Evolutionary conservation across 371 early-diverging fungal species (phyloP), one percentile per base, ranked within the genome.

Genomic region (Mucor piriformis): DNA sequence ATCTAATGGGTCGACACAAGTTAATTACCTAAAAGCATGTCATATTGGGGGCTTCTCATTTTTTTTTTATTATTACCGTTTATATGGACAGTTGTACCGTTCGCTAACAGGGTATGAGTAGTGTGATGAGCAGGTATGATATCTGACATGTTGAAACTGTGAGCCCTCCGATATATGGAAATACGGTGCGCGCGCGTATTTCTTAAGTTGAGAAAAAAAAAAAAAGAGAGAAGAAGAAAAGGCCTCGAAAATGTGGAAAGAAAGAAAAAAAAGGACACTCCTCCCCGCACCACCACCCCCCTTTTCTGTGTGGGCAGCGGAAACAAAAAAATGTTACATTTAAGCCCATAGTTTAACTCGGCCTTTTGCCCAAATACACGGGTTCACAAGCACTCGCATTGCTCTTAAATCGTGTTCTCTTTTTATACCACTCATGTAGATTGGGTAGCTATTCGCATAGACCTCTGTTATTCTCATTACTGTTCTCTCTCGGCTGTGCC

Each of bases 1-100:
- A 29, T 29, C 29, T 29, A 29, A n/a, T n/a, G 29, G 85, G 63
- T 93, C 92, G 27, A 7, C 10, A 55, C 24, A 40, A 33, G 37
- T 20, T 37, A n/a, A n/a, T 40, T 5, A 3, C 16, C 7, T 18
- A 18, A 18, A 18, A 42, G 20, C 18, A 18, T 42, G 18, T 18
- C 18, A 42, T 18, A 42, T 42, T 18, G 18, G 8, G 8, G 8
- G 4, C 18, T 8, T 42, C 42, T 18, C 13, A 5, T 15, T 38
- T 29, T 23, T 15, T 33, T 44, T 24, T 6, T 12, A 13, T 12
- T 3, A 20, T 65, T 62, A 72, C 76, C 76, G 35, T 76, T 76
- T 16, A 76, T 66, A 32, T 61, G 44, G 25, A 73, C 57, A 34
- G 52, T 64, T 18, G 53, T 62, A 7, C 71, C 73, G 54, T 73